Percentiles rank a stretch among this genome's conserved stretches.
phyloP scores from a whole-genome alignment of 2,329 filamentous ascomycete genomes.

The Colletotrichum viniferum region DNA sequence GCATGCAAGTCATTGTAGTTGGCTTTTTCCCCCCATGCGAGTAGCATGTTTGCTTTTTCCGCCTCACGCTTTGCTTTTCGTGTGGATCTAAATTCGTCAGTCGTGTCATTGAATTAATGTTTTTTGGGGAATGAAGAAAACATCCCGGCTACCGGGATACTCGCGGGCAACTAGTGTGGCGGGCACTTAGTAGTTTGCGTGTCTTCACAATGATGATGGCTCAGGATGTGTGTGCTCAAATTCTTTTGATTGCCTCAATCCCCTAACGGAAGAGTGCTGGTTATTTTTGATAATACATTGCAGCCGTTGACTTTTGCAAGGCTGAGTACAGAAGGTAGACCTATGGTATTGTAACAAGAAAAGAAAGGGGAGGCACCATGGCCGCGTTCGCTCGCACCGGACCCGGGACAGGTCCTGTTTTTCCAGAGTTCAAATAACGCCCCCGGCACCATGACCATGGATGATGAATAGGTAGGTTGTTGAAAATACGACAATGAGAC shows the following conservation, averaged over 20 bases:
- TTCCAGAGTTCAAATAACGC: not conserved
- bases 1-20: not conserved
- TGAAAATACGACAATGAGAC: not conserved
- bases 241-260: not conserved
- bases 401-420: not conserved
- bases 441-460: conserved; percentile 6
- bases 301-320: not conserved
- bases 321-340: not conserved
- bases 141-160: not conserved
- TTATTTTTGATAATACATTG: not conserved
- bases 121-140: not conserved
- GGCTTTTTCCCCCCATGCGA: not conserved
- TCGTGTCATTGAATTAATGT: not conserved
- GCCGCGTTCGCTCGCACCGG: not conserved
- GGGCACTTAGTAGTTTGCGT: not conserved
- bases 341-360: conserved; percentile 6
- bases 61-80: not conserved
- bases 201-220: not conserved
- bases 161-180: not conserved
- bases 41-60: not conserved
- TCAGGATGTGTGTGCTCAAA: not conserved
- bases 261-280: not conserved
- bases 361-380: not conserved
- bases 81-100: not conserved
- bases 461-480: not conserved